Conservation (phyloP, 257 asterid species). For the Petunia axillaris region DNA sequence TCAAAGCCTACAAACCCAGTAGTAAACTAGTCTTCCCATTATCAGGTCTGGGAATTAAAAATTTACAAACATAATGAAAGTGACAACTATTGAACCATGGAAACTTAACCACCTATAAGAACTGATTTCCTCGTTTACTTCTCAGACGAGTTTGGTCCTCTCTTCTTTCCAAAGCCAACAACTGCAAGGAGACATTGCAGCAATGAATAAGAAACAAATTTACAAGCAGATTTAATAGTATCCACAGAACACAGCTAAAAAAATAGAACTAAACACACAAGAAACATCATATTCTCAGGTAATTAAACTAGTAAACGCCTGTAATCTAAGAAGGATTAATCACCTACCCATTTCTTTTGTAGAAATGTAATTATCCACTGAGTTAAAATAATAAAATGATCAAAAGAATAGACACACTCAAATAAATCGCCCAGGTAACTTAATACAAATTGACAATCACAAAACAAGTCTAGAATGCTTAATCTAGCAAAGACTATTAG, state of each 20-base stretch:
- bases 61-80: constrained; percentile 24
- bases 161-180: constrained; percentile 93
- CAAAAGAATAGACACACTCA: not conserved
- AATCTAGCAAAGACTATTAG: not conserved
- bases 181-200: constrained; percentile 46
- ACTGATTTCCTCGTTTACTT: constrained; percentile 45
- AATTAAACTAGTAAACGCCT: not conserved
- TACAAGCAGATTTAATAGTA: not conserved
- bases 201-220: not conserved
- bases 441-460: not conserved
- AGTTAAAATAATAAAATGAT: not conserved
- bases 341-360: not conserved
- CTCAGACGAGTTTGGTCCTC: constrained; percentile 84
- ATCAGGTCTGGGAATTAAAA: constrained; percentile 22
- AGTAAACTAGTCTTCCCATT: constrained; percentile 17
- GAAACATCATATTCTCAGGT: not conserved
- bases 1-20: not conserved
- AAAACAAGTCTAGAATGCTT: not conserved
- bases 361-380: not conserved
- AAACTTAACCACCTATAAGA: constrained; percentile 26
- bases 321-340: not conserved
- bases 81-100: constrained; percentile 20
- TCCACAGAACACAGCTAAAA: not conserved
- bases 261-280: not conserved
- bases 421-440: no score